phyloP scores from a whole-genome alignment of 2,329 filamentous ascomycete species.

The Fusarium buxicola region DNA sequence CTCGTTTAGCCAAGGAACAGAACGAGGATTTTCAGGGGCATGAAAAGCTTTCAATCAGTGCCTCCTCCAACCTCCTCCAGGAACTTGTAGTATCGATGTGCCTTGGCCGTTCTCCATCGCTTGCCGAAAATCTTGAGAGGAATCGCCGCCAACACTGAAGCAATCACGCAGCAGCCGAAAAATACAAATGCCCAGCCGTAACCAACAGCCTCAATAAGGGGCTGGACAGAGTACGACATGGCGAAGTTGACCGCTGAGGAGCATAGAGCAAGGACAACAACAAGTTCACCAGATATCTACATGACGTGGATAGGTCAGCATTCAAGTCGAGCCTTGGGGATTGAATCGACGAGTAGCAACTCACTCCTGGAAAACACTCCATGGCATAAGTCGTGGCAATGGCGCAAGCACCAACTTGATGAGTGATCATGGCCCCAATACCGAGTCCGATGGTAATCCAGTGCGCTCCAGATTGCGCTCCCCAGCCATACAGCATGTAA shows the following conservation, averaged over 20 bases:
- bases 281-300: constrained; percentile 8
- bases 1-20: too few relatives aligned
- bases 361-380: constrained; percentile 8
- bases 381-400: constrained; percentile 11
- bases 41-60: neutral
- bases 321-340: neutral
- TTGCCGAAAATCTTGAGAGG: constrained; percentile 6
- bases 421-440: constrained; percentile 8
- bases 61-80: constrained; percentile 5
- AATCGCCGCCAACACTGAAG: neutral
- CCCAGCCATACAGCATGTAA: constrained; percentile 15
- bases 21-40: too few relatives aligned
- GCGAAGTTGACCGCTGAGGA: constrained; percentile 10
- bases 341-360: neutral
- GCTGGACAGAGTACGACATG: constrained; percentile 14
- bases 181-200: constrained; percentile 7
- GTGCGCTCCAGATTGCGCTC: constrained; percentile 5
- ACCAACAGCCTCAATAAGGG: constrained; percentile 2
- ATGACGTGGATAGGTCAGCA: neutral
- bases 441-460: constrained; percentile 7
- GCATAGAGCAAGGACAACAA: constrained; percentile 6
- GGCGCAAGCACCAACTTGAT: constrained; percentile 8
- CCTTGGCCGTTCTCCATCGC: constrained; percentile 3
- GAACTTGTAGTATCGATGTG: constrained; percentile 7
- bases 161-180: constrained; percentile 1